Evolutionary conservation across 768 basidiomycete genomes (phyloP).

Genomic region (Lactarius hatsudake): DNA sequence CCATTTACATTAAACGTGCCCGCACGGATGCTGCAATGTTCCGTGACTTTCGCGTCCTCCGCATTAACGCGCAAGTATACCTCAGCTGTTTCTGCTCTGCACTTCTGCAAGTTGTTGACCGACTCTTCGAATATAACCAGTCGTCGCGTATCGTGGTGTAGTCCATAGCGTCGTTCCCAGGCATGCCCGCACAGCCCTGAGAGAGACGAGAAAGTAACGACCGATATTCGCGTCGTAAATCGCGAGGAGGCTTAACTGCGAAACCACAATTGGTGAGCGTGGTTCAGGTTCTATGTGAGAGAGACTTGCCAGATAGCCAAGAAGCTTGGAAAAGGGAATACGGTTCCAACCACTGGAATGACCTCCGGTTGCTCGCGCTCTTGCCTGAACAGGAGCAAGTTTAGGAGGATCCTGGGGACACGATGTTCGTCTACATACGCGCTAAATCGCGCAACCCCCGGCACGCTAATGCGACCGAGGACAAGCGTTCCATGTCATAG

Average conservation of each 20-base stretch:
- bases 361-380: neutral
- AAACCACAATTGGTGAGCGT: neutral
- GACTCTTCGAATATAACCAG: conserved; percentile 45
- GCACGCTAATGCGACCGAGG: conserved; percentile 11
- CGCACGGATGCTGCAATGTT: conserved; percentile 52
- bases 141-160: conserved; percentile 56
- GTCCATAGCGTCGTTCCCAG: conserved; percentile 60
- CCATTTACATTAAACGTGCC: conserved; percentile 89
- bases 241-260: conserved; percentile 39
- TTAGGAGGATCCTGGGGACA: neutral
- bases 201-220: conserved; percentile 58
- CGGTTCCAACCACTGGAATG: conserved; percentile 23
- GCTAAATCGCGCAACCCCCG: conserved; percentile 21
- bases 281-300: neutral
- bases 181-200: conserved; percentile 55
- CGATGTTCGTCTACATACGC: conserved; percentile 9
- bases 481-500: conserved; percentile 19
- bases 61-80: conserved; percentile 24
- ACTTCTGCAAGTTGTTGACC: conserved; percentile 17
- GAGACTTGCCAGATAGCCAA: conserved; percentile 24
- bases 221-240: conserved; percentile 50
- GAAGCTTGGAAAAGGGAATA: conserved; percentile 20
- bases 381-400: conserved; percentile 8
- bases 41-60: conserved; percentile 3
- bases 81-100: conserved; percentile 15